Base-by-base conservation (phyloP, 345 rosid species). In the Eutrema yunnanense region DNA sequence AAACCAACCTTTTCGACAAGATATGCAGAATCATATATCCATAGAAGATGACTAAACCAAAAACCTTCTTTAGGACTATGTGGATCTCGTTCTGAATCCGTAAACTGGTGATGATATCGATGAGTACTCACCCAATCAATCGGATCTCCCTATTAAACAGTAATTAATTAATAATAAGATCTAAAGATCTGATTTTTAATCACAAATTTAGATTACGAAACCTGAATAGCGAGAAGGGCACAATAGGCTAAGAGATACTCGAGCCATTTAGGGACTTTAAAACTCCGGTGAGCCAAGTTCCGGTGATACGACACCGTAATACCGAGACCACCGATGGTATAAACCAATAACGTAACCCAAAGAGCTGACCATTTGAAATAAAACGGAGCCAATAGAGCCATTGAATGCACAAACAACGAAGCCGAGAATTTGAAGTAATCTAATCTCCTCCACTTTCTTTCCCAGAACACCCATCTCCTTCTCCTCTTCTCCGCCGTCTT, bases 71-170 rank as follows among this genome's bases (percentile, higher is more conserved):
- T 75, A 65, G 98, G 98, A 79, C 97, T 90, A 78, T 90, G 98
- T 7, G 97, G 98, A 72, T 93, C 98, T 69, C 86, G 82, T 8
- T 90, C 92, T 10, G 97, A 87, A 82, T 92, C 97, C 55, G 89
- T 82, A 58, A 86, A 87, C 60, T 87, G 86, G 63, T 93, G 98
- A 62, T 93, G 97, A 51, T 87, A 85, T 60, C 98, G 82, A 69
- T 93, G 98, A 2, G 88, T 87, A 82, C 98, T 90, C 55, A 88
- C 97, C 97, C 98, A 93, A 75, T 85, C 90, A 57, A 89, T 93
- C 62, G 98, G 98, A 59, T 82, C 79, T 69, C 75, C 84, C 81
- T 76, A 26, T 47, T 56, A 53, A 30, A 53, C 6, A 3, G 13
- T 11, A 53, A 29, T 10, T 54, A 32, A n/a, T 33, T 11, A 52